Base-by-base conservation (phyloP, 2,329 filamentous ascomycete species). In the Chalaropsis ovoidea region DNA sequence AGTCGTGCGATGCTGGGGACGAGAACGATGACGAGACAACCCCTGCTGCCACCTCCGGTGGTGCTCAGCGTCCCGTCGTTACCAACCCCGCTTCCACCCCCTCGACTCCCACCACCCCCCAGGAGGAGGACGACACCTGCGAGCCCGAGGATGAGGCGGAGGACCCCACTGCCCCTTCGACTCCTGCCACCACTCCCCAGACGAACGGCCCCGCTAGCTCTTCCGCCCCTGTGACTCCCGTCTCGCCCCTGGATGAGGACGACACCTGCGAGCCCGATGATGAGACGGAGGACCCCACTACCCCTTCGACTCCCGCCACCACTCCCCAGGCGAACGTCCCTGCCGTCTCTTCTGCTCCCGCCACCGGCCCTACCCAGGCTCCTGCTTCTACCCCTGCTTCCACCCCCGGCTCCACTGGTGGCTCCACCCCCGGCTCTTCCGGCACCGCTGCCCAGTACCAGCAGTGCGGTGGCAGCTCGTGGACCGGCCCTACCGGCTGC, bases 391-490 rank as follows among this genome's bases (percentile, higher is more conserved):
- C 35, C 27, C 3, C 62, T 47, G 15, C 22, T 39, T 15, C 35
- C 77, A 75, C 68, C 72, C 70, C 22, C 73, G 72, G 19, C 73
- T 77, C 11, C 71, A 71, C 41, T 17, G 10, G n/a, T 75, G 17
- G 39, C 17, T 58, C 43, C 5, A 45, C 5, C 13, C 70, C 72
- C 4, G 70, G 69, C 11, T 71, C 35, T 6, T 39, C 71, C 10
- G 70, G 69, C 1, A 72, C 71, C 8, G 70, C 71, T 11, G 69
- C 70, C 3, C 72, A 71, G 61, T 77, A 71, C 61, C 74, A 71
- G 4, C 75, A 77, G 69, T 78, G 76, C 54, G 76, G 75, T 22
- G 76, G 77, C 4, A 67, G 19, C 58, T 72, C 70, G 41, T 78
- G 70, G 67, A 72, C 61, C 15, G 77, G 77, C 24, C 70, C 74